Evolutionary conservation across 306 rosid genomes (phyloP), one percentile per base, ranked within the genome.

Genomic region (Geum urbanum): DNA sequence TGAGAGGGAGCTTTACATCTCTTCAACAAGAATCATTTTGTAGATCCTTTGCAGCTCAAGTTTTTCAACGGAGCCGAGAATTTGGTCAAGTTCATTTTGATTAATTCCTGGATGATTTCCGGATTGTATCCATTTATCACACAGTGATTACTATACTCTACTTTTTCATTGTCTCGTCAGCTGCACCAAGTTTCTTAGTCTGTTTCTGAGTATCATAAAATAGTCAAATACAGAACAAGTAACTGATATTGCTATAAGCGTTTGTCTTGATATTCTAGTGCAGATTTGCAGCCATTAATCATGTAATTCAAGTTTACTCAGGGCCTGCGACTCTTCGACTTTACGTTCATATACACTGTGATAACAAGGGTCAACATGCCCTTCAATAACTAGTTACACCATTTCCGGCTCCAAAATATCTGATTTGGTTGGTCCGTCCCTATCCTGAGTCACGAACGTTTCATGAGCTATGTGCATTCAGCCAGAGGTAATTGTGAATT

Each of bases 41-140:
- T 16, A 10, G 71, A 69, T 66, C 67, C 40, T 46, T 74, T 77
- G 78, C 69, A 48, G 77, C 75, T 65, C 77, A 35, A 55, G 37
- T 66, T 49, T 76, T 76, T 70, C 46, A 64, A 73, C 72, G 63
- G 77, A 56, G 40, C 72, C 81, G 32, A 50, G 35, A 80, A 58
- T 70, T 70, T 73, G 39, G 8, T 24, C 14, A 39, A 54, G 40
- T 6, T 10, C 1, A 54, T 45, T 70, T 44, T 70, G 52, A 59
- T 19, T 59, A 20, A 45, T 76, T 48, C 13, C 39, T 20, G 75
- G 66, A 53, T 67, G 48, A 63, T 77, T 81, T 77, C 78, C 45
- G 49, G 58, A 46, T 59, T 83, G 74, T 70, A 66, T 69, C 59
- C 71, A 46, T 43, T 49, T 73, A 37, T 69, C 65, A 51, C 81